Evolutionary conservation across 1,284 basidiomycete species (phyloP), one percentile per base, ranked within the genome.

Genomic region (Rhodotorula sp.): DNA sequence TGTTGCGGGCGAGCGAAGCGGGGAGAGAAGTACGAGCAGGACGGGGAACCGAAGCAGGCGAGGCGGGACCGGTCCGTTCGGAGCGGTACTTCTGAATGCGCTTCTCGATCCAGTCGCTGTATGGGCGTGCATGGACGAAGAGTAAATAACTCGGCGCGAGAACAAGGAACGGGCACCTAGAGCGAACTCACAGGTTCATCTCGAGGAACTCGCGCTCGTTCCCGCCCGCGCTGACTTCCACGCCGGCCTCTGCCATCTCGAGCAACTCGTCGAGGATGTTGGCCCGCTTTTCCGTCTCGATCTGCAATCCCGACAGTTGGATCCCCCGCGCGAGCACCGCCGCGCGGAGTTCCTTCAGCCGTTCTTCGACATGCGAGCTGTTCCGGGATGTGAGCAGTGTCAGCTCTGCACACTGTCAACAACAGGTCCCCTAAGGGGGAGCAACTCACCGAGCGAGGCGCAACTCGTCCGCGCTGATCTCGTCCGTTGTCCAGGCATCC

Each of bases 331-430:
- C 65, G 34, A 60, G 47, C 3, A 65, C 26, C 4, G 31, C 20
- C 1, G 64, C 62, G 26, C 68, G 57, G 3, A 60, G 26, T 20
- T 73, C 71, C 46, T 52, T 31, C 39, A 67, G 52, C 21, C 65
- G 64, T 34, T 73, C 65, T 8, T 69, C 63, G 29, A 67, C 58
- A 52, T 70, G 58, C 15, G 67, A 69, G 23, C 71, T 73, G 58
- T 21, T 16, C 21, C 21, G 18, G 18, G 16, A n/a, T n/a, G 21
- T 8, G 48, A 18, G 4, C 18, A 21, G 47, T n/a, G 26, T 48
- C 34, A 18, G 20, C 5, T 5, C 2, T 29, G 29, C 29, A 29
- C 29, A 29, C 29, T 29, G 29, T 29, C 29, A 3, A 29, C 29
- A 29, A 29, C 29, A 29, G 29, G 29, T 29, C 29, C 29, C 29